These are phyloP conservation scores for Stentor roeselii DNA, from an alignment of 73 alveolate species.

Conservation along the genomic window DNA sequence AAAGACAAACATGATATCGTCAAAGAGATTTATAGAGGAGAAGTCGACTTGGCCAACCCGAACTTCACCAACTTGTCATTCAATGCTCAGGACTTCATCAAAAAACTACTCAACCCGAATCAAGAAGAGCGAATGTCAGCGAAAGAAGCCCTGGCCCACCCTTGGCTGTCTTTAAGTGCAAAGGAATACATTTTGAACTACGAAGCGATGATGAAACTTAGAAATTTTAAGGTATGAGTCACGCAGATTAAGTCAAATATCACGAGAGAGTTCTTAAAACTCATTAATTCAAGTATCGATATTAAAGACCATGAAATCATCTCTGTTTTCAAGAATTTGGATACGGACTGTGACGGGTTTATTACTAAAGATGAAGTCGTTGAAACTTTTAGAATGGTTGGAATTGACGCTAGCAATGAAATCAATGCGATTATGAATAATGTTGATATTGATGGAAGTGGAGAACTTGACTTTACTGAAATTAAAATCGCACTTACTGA, in stretches of 20 bases:
- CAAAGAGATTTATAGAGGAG: constrained; percentile 58
- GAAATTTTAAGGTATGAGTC: neutral
- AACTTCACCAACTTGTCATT: neutral
- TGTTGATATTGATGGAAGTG: neutral
- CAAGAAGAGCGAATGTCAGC: constrained; percentile 37
- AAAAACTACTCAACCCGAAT: constrained; percentile 17
- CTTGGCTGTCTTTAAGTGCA: neutral
- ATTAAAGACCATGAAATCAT: neutral
- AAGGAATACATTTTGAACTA: neutral
- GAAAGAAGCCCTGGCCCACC: constrained; percentile 32
- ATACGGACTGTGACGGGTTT: neutral
- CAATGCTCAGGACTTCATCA: constrained; percentile 27
- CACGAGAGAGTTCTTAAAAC: neutral
- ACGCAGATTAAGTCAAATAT: neutral
- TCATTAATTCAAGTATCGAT: neutral
- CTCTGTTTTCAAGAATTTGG: neutral
- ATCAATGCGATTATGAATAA: neutral
- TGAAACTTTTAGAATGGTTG: neutral
- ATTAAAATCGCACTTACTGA: neutral
- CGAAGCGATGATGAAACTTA: neutral
- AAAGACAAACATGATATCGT: constrained; percentile 49
- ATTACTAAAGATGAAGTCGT: neutral
- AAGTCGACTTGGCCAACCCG: constrained; percentile 38
- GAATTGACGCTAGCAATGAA: neutral
- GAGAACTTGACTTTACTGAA: neutral